These are phyloP conservation scores for Trichaptum fuscoviolaceum DNA, from an alignment of 768 basidiomycete genomes.

Conservation along the genomic window DNA sequence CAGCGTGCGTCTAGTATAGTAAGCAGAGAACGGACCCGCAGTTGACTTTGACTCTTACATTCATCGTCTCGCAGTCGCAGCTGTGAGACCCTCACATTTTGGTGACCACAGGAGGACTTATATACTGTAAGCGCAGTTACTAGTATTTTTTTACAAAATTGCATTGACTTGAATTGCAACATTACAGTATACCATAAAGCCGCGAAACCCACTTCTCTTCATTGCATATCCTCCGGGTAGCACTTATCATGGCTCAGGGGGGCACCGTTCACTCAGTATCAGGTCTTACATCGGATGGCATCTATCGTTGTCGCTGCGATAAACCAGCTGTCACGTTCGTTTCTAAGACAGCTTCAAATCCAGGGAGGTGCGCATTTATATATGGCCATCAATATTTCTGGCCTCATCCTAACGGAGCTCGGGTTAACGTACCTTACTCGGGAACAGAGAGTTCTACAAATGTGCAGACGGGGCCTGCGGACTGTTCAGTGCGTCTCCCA, in stretches of 20 bases:
- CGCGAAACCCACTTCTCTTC: not conserved
- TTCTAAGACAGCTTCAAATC: not conserved
- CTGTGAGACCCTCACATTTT: no score
- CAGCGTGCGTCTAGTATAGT: no score
- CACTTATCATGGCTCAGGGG: not conserved
- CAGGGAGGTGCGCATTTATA: not conserved
- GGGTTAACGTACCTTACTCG: not conserved
- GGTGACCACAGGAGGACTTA: no score
- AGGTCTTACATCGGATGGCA: not conserved
- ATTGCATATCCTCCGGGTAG: not conserved
- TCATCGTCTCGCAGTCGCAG: no score
- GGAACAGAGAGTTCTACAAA: not conserved
- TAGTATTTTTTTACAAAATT: not conserved
- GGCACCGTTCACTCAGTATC: not conserved
- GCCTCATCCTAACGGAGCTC: not conserved
- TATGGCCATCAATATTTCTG: not conserved
- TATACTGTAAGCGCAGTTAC: no score
- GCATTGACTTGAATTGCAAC: not conserved
- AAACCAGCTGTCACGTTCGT: not conserved
- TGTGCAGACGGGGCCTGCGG: not conserved
- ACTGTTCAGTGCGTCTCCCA: not conserved
- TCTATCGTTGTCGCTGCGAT: not conserved
- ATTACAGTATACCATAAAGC: not conserved
- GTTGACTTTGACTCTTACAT: no score
- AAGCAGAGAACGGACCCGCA: no score